phyloP scores from a whole-genome alignment of 305 asterid genomes.

The Solanum hybrid region DNA sequence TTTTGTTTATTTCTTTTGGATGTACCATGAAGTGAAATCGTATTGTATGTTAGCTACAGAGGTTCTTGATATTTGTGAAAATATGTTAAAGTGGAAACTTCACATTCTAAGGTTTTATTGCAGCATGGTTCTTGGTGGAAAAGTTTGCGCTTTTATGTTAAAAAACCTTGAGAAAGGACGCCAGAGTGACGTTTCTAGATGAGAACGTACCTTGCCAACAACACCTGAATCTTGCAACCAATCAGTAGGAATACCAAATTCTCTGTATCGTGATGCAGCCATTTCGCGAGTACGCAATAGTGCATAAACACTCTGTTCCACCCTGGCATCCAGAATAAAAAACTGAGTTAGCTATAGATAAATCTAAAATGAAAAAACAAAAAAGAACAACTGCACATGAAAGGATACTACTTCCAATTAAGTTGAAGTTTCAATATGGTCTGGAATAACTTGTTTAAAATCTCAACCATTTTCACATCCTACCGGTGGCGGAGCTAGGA shows the following conservation, averaged over 20 bases:
- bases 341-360: neutral
- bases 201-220: constrained; percentile 69
- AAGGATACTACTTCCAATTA: neutral
- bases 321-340: constrained; percentile 28
- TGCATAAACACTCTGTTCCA: constrained; percentile 85
- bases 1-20: neutral
- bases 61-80: neutral
- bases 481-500: neutral
- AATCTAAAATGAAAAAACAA: neutral
- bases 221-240: constrained; percentile 94
- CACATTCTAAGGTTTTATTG: neutral
- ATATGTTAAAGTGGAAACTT: neutral
- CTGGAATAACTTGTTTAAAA: neutral
- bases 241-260: constrained; percentile 79
- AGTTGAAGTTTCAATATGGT: neutral
- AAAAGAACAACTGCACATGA: neutral
- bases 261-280: constrained; percentile 84
- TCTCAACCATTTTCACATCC: neutral
- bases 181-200: neutral
- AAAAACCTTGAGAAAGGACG: neutral
- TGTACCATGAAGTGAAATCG: neutral
- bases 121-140: neutral
- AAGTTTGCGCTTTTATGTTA: neutral
- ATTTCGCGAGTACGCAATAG: constrained; percentile 83
- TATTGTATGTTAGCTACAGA: neutral